Conservation (phyloP, 192 early-diverging fungal species). For the Rhizoclosmatium sp. region DNA sequence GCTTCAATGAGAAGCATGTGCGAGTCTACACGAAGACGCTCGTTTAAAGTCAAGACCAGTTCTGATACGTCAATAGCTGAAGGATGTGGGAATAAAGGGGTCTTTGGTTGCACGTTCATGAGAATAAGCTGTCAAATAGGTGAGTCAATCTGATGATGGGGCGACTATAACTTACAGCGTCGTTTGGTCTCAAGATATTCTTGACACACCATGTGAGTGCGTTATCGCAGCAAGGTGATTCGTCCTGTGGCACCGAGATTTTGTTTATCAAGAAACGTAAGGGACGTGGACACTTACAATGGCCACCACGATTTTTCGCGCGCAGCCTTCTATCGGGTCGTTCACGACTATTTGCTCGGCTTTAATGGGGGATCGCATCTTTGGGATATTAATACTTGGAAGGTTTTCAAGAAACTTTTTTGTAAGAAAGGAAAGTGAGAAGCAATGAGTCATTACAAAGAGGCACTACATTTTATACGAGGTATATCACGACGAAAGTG, state of each 20-base stretch:
- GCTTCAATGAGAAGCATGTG: constrained; percentile 15
- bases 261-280: not conserved
- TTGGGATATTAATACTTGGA: not conserved
- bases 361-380: not conserved
- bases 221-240: constrained; percentile 20
- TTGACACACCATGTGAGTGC: constrained; percentile 34
- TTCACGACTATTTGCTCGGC: constrained; percentile 20
- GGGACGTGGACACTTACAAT: constrained; percentile 4
- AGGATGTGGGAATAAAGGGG: constrained; percentile 7
- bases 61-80: constrained; percentile 23
- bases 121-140: constrained; percentile 23
- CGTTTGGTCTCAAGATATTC: constrained; percentile 28
- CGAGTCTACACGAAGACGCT: constrained; percentile 17
- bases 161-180: constrained; percentile 14
- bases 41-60: constrained; percentile 23
- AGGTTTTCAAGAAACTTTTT: too few relatives aligned
- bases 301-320: constrained; percentile 14
- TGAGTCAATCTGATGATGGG: not conserved
- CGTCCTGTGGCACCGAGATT: constrained; percentile 22
- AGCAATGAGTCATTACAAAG: too few relatives aligned
- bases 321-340: constrained; percentile 7
- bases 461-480: too few relatives aligned
- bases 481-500: too few relatives aligned
- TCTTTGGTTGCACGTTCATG: constrained; percentile 31
- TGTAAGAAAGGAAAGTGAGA: too few relatives aligned